Evolutionary conservation across 208 protist genomes (phyloP).

Genomic region (Trypanosoma rangeli): DNA sequence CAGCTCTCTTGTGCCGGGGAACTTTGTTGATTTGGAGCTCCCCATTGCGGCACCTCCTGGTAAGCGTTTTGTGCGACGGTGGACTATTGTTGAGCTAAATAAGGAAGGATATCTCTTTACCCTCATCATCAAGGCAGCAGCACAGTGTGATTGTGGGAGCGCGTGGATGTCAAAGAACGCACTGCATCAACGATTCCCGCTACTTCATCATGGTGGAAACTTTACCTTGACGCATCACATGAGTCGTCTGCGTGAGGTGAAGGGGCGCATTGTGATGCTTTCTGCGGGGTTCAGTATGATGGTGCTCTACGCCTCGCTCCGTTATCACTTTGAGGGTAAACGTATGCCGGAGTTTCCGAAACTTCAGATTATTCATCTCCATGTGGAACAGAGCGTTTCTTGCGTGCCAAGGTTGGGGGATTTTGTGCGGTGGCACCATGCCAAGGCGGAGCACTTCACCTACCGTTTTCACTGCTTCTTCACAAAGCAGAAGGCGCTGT

Average conservation of each 20-base stretch:
- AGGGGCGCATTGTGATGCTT: conserved; percentile 67
- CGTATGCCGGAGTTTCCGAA: conserved; percentile 13
- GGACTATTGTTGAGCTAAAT: conserved; percentile 62
- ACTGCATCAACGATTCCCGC: conserved; percentile 49
- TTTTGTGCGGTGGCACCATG: conserved; percentile 46
- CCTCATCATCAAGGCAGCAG: conserved; percentile 58
- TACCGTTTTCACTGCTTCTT: conserved; percentile 39
- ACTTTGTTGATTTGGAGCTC: conserved; percentile 71
- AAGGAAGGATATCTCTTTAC: conserved; percentile 47
- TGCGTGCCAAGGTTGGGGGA: conserved; percentile 51
- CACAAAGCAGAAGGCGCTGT: conserved; percentile 18
- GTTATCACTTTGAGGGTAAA: conserved; percentile 21
- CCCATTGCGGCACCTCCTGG: conserved; percentile 33
- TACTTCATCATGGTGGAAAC: conserved; percentile 48
- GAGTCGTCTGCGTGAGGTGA: conserved; percentile 35
- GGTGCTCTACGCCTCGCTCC: conserved; percentile 57
- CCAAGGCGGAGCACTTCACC: conserved; percentile 15
- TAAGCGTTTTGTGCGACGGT: conserved; percentile 46
- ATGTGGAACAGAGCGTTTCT: conserved; percentile 50
- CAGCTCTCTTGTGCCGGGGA: conserved; percentile 23
- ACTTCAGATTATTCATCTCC: conserved; percentile 77
- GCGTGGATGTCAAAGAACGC: conserved; percentile 61
- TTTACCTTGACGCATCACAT: conserved; percentile 71
- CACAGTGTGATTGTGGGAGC: conserved; percentile 40
- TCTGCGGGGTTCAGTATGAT: conserved; percentile 82